phyloP scores from a whole-genome alignment of 495 filamentous ascomycete genomes.

The Pseudevernia furfuracea region DNA sequence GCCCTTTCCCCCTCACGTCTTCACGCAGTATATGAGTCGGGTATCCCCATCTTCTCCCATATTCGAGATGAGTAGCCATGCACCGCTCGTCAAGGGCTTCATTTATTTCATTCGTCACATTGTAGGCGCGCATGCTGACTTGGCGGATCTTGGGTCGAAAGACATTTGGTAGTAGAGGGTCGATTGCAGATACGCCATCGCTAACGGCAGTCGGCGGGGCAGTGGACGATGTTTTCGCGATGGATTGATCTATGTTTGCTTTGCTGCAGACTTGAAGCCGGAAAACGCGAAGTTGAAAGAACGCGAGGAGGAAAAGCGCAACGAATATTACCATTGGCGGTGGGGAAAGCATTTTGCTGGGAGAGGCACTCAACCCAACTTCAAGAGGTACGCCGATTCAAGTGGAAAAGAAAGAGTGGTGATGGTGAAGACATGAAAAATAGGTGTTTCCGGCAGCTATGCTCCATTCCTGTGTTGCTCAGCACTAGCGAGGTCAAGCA shows the following conservation, averaged over 20 bases:
- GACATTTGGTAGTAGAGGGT: not conserved
- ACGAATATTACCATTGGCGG: not conserved
- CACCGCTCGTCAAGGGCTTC: not conserved
- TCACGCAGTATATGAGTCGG: not conserved
- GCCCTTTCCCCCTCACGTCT: not conserved
- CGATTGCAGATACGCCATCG: not conserved
- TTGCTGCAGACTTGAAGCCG: not conserved
- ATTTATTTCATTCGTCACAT: not conserved
- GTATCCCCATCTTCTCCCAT: not conserved
- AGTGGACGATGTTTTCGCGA: not conserved
- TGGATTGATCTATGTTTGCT: not conserved
- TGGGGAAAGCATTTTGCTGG: not conserved
- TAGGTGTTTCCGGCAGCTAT: no score
- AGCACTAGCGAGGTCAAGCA: no score
- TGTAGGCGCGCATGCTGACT: conserved; percentile 2
- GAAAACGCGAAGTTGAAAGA: not conserved
- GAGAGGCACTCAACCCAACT: not conserved
- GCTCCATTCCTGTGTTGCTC: no score
- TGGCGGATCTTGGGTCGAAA: not conserved
- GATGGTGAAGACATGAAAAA: no score
- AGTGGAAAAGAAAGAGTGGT: no score
- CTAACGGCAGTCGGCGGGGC: no score
- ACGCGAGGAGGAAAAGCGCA: not conserved
- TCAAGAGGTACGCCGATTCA: no score
- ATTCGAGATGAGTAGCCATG: not conserved